A percentile compares a stretch with the other conserved stretches of the same genome.
These are phyloP conservation scores for Achlya hypogyna DNA, from an alignment of 352 stramenopile genomes.

Conservation along the genomic window DNA sequence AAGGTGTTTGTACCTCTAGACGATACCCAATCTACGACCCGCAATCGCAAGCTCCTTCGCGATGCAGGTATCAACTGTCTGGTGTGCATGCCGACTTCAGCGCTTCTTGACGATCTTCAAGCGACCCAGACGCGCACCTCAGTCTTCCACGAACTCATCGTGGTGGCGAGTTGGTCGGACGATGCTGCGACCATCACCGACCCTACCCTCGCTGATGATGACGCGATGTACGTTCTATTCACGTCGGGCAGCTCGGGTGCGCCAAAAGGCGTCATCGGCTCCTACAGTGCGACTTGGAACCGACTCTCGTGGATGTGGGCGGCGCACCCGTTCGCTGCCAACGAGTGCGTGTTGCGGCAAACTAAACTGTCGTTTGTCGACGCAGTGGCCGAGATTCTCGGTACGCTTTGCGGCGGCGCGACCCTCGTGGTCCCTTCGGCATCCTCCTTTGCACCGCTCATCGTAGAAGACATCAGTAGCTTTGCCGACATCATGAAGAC, in stretches of 20 bases:
- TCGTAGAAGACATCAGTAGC: slow-evolving; percentile 19
- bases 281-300: slow-evolving; percentile 24
- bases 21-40: background rate
- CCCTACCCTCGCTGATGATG: too few species aligned
- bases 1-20: slow-evolving; percentile 1
- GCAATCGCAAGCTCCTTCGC: background rate
- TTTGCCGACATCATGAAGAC: background rate
- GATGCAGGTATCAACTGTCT: background rate
- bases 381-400: slow-evolving; percentile 29
- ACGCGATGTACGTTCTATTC: slow-evolving; percentile 34
- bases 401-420: slow-evolving; percentile 24
- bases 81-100: background rate
- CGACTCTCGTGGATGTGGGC: slow-evolving; percentile 27
- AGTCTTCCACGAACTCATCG: background rate
- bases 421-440: slow-evolving; percentile 20
- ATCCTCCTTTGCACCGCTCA: background rate
- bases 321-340: slow-evolving; percentile 22
- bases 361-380: slow-evolving; percentile 33
- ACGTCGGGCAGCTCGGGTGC: slow-evolving; percentile 31
- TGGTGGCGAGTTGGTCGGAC: background rate
- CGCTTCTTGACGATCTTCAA: background rate
- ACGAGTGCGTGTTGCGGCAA: slow-evolving; percentile 22
- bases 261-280: slow-evolving; percentile 31
- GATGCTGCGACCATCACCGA: too few species aligned
- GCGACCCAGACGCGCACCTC: too few species aligned